Conservation (phyloP, 352 stramenopile genomes). For the Pythium angustatum region DNA sequence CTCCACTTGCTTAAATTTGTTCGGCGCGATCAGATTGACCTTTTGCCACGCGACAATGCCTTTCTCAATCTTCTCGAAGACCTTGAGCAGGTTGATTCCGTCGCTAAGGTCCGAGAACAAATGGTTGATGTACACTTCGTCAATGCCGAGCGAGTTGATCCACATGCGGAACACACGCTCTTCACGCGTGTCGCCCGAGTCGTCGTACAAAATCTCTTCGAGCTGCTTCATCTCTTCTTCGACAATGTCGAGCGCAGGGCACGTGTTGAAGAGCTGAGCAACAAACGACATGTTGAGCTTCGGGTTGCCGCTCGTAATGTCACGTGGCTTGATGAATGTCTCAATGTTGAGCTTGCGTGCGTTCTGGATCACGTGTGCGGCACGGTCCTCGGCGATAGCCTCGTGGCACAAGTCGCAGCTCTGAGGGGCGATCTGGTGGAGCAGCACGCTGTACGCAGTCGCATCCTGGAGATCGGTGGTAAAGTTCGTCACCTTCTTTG, state of each 20-base stretch:
- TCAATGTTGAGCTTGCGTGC: constrained; percentile 81
- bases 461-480: constrained; percentile 82
- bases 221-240: constrained; percentile 86
- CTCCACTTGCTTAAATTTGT: constrained; percentile 91
- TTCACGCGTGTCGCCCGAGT: constrained; percentile 84
- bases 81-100: constrained; percentile 88
- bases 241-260: constrained; percentile 77
- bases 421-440: constrained; percentile 85
- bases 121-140: constrained; percentile 90
- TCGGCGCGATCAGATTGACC: constrained; percentile 86
- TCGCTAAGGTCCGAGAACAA: constrained; percentile 90
- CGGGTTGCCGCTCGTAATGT: constrained; percentile 91
- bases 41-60: constrained; percentile 88
- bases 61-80: constrained; percentile 90
- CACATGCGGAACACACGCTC: constrained; percentile 91
- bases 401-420: constrained; percentile 70
- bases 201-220: constrained; percentile 87
- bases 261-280: constrained; percentile 92
- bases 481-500: constrained; percentile 81
- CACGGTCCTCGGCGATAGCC: constrained; percentile 55
- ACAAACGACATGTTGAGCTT: constrained; percentile 92
- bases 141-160: constrained; percentile 92
- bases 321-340: constrained; percentile 91
- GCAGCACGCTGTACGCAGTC: constrained; percentile 82
- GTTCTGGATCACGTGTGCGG: constrained; percentile 83